phyloP scores from a whole-genome alignment of 2,329 filamentous ascomycete species.

The Hymenoscyphus occultus region DNA sequence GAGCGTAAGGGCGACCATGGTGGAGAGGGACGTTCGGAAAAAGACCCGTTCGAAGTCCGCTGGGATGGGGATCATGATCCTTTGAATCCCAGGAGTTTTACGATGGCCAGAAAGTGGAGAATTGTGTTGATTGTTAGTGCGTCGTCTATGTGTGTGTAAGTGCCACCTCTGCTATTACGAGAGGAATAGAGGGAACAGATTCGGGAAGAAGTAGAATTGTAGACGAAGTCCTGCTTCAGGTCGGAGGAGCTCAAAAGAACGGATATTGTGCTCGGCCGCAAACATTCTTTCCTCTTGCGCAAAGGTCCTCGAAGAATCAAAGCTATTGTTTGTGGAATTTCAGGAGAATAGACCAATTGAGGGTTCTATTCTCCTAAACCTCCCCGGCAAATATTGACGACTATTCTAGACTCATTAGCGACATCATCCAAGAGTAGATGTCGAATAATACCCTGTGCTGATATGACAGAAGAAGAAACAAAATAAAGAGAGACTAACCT shows the following conservation, averaged over 20 bases:
- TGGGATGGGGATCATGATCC: conserved; percentile 77
- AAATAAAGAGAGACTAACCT: neutral
- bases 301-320: too few relatives aligned
- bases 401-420: too few relatives aligned
- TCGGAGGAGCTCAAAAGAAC: too few relatives aligned
- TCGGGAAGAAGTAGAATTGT: conserved; percentile 4
- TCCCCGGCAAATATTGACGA: too few relatives aligned
- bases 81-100: conserved; percentile 69
- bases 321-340: too few relatives aligned
- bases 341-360: too few relatives aligned
- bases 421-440: too few relatives aligned
- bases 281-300: too few relatives aligned
- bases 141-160: conserved; percentile 80
- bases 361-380: too few relatives aligned
- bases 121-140: conserved; percentile 72
- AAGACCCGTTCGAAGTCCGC: conserved; percentile 61
- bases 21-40: conserved; percentile 27
- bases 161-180: conserved; percentile 31
- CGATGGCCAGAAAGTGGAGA: conserved; percentile 67
- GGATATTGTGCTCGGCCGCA: too few relatives aligned
- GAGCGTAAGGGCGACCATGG: conserved; percentile 19
- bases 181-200: neutral
- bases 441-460: too few relatives aligned
- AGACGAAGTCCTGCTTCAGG: neutral
- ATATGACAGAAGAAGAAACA: neutral